These are phyloP conservation scores for Saccharomyces uvarum DNA, from an alignment of 1,139 yeast genomes.

Conservation along the genomic window DNA sequence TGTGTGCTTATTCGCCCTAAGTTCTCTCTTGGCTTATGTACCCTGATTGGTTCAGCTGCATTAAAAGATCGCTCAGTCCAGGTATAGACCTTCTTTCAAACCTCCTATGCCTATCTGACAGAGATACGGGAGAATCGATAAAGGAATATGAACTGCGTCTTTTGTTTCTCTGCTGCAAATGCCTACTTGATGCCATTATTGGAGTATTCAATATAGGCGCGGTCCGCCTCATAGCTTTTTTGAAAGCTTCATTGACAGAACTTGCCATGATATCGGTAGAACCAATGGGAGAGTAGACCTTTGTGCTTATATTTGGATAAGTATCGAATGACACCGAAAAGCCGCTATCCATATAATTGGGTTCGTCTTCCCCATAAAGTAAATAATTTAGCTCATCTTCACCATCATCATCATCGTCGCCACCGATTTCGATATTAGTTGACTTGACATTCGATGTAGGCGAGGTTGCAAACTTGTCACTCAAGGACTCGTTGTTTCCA, in stretches of 20 bases:
- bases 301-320: background rate
- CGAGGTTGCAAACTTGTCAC: constrained; percentile 2
- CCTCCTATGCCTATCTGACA: background rate
- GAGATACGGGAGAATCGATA: background rate
- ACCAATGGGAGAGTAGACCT: background rate
- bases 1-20: background rate
- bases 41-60: background rate
- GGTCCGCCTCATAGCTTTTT: background rate
- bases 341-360: background rate
- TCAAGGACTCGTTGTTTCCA: background rate
- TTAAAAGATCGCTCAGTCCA: background rate
- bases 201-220: background rate
- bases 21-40: background rate
- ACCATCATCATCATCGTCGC: constrained; percentile 8
- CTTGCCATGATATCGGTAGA: background rate
- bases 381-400: constrained; percentile 25
- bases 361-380: constrained; percentile 14
- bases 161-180: background rate
- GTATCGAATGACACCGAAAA: background rate
- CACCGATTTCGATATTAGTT: constrained; percentile 1
- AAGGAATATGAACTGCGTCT: background rate
- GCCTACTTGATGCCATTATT: background rate
- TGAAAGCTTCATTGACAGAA: background rate
- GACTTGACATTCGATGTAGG: background rate
- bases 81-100: background rate